phyloP scores from a whole-genome alignment of 768 basidiomycete species.

The Pholiota microspora region DNA sequence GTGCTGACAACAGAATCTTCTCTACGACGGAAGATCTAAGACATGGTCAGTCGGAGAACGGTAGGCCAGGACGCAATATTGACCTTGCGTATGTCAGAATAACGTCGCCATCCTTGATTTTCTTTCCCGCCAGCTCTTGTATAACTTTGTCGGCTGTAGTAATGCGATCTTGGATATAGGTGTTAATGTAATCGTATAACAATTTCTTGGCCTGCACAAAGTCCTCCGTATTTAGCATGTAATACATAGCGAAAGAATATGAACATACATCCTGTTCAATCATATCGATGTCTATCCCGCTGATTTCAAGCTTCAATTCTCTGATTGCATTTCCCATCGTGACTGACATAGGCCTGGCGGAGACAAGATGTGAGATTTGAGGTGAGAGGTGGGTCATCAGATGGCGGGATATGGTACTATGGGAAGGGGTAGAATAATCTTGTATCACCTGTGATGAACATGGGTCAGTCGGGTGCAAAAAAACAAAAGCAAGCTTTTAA shows the following conservation, averaged over 20 bases:
- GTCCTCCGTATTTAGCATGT: constrained; percentile 6
- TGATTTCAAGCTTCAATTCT: constrained; percentile 94
- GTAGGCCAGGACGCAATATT: constrained; percentile 12
- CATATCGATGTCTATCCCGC: constrained; percentile 86
- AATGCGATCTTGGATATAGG: constrained; percentile 92
- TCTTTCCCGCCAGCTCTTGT: constrained; percentile 81
- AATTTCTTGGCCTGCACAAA: constrained; percentile 75
- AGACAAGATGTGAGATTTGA: constrained; percentile 88
- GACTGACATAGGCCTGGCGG: constrained; percentile 86
- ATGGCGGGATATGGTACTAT: constrained; percentile 86
- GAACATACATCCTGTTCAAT: constrained; percentile 85
- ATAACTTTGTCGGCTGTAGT: constrained; percentile 93
- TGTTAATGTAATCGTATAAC: constrained; percentile 83
- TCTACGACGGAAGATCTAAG: constrained; percentile 91
- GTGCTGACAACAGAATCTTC: constrained; percentile 78
- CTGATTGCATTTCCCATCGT: constrained; percentile 95
- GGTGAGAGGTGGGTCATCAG: constrained; percentile 90
- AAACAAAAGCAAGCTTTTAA: constrained; percentile 1
- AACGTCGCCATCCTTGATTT: constrained; percentile 93
- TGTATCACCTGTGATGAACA: constrained; percentile 68
- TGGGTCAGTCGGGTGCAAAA: constrained; percentile 10
- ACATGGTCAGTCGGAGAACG: neutral
- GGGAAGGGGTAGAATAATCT: constrained; percentile 84
- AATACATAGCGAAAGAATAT: constrained; percentile 2
- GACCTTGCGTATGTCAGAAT: constrained; percentile 93